phyloP scores from a whole-genome alignment of 352 stramenopile genomes.

The Phytophthora macrochlamydospora region DNA sequence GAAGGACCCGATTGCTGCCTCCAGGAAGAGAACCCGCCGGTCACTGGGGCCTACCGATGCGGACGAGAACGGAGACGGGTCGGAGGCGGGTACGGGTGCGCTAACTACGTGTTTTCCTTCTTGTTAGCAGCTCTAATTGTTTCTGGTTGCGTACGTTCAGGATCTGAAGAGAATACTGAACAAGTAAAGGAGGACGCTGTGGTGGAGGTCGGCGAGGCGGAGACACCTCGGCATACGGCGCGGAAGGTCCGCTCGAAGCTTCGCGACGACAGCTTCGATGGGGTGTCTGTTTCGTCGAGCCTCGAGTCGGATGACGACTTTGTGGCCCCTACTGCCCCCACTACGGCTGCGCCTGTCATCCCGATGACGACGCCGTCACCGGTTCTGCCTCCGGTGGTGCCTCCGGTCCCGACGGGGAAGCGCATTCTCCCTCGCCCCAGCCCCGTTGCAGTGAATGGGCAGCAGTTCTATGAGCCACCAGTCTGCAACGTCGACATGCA shows the following conservation, averaged over 20 bases:
- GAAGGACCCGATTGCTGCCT: slow-evolving; percentile 12
- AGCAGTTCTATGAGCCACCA: slow-evolving; percentile 10
- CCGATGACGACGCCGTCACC: neutral
- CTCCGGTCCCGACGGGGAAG: neutral
- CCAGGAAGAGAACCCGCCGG: slow-evolving; percentile 16
- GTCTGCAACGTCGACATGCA: slow-evolving; percentile 9
- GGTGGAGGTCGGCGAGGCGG: neutral
- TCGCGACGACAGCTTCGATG: slow-evolving; percentile 11
- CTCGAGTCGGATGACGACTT: neutral
- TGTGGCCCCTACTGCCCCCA: neutral
- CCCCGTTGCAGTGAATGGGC: slow-evolving; percentile 11
- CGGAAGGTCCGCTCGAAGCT: slow-evolving; percentile 2
- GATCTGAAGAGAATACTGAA: slow-evolving; percentile 11
- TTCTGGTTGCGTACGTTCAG: neutral
- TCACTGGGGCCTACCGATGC: slow-evolving; percentile 8
- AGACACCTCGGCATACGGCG: neutral
- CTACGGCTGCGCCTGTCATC: neutral
- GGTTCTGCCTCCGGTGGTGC: slow-evolving; percentile 1
- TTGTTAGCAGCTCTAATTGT: neutral
- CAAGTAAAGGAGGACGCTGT: neutral
- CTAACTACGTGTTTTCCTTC: neutral
- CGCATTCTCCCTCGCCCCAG: neutral
- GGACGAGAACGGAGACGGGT: slow-evolving; percentile 9
- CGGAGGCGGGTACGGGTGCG: slow-evolving; percentile 5
- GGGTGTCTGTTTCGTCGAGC: neutral